Evolutionary conservation across 768 basidiomycete genomes (phyloP), one percentile per base, ranked within the genome.

Genomic region (Leucogyrophana mollusca): DNA sequence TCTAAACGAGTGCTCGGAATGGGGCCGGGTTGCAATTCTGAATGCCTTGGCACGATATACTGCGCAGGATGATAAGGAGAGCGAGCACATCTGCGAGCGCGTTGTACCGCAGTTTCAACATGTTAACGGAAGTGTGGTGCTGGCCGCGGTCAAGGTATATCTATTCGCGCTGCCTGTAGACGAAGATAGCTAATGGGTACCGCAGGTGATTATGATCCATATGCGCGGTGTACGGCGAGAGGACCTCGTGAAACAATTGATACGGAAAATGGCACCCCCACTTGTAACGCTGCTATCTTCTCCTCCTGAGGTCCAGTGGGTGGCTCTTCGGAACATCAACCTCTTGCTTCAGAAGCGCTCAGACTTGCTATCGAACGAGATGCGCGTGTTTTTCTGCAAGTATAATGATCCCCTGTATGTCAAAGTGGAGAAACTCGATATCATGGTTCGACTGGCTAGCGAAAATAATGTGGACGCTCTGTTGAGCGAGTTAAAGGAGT

Each of bases 351-450:
- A 99, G 67, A 95, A 95, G 60, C 85, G 92, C 4, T 70, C 91
- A 2, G 93, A 94, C 52, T 76, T 96, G 49, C 79, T 99, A 8
- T 81, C 87, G 6, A 96, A 90, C 67, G 95, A 99, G 67, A 94
- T 99, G 91, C 80, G 94, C 36, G 96, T 99, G 16, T 99, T 99
- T 66, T 99, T 98, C 76, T 97, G 95, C 83, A 99, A 99, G 67
- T 98, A 99, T 71, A 98, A 98, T 60, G 95, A 99, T 60, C 95
- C 95, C 4, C 71, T 95, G n/a, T 99, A 98, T 59, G 94, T 98
- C 64, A 99, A 99, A 67, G 82, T 97, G 43, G 96, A 97, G 67
- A 98, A 99, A 68, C 71, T 99, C 54, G 96, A 97, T 56, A 96
- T 98, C 62, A 99, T 99, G 96, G 90, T 97, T 41, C 78, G 92